Evolutionary conservation across 1,284 basidiomycete genomes (phyloP).

Genomic region (Mrakiaceae sp.): DNA sequence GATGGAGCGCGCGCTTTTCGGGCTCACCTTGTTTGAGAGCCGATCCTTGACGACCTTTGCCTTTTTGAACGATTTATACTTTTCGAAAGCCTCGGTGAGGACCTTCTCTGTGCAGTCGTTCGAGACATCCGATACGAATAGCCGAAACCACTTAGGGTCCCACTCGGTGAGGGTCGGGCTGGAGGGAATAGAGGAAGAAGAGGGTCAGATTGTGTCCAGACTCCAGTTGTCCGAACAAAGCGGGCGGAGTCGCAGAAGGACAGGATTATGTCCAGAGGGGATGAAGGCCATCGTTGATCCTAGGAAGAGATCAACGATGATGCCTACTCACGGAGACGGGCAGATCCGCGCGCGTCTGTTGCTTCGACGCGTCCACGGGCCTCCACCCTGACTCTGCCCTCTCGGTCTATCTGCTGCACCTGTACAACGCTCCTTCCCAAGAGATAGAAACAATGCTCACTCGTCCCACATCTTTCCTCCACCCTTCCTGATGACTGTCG

Average conservation of each 20-base stretch:
- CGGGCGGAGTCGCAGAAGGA: background rate
- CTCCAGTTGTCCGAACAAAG: background rate
- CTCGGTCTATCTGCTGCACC: background rate
- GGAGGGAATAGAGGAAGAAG: background rate
- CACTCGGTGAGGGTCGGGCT: conserved; percentile 83
- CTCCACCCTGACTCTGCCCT: too few species aligned
- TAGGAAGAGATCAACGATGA: too few species aligned
- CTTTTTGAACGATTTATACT: conserved; percentile 85
- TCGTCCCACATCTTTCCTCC: conserved; percentile 97
- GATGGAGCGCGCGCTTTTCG: background rate
- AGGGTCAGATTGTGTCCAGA: background rate
- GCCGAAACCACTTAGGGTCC: conserved; percentile 94
- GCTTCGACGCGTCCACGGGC: too few species aligned
- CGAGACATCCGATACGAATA: conserved; percentile 96
- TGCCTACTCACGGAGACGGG: too few species aligned
- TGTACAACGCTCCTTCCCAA: too few species aligned
- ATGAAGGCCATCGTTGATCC: background rate
- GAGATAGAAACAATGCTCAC: conserved; percentile 1
- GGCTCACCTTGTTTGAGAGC: conserved; percentile 66
- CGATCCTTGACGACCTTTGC: conserved; percentile 89
- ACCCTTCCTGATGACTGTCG: conserved; percentile 88
- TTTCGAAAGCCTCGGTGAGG: conserved; percentile 80
- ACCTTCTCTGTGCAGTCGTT: conserved; percentile 97
- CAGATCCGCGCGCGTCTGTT: too few species aligned
- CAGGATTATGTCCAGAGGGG: background rate